Base-by-base conservation (phyloP, 306 rosid genomes). In the Rubus idaeus region DNA sequence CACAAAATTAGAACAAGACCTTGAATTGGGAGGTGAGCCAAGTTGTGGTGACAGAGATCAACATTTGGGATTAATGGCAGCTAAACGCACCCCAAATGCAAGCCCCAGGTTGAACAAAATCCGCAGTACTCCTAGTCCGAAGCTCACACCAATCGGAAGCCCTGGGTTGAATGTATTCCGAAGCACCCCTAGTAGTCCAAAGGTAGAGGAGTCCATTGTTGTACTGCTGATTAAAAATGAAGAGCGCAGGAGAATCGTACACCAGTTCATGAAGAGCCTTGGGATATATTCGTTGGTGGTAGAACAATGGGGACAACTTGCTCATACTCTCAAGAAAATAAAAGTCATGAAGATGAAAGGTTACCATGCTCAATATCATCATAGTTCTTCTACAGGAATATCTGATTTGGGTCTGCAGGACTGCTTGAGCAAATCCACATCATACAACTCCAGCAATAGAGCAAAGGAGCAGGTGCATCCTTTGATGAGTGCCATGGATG, bases 141-240 rank as follows among this genome's bases (percentile, higher is more conserved):
- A 46, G 23, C 71, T 44, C 16, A 4, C 69, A 6, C 74, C 80
- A 16, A 1, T 63, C 14, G 68, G 45, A 14, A 85, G 81, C 78
- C 88, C 89, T 40, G 77, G 30, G 64, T 64, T 79, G 70, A 74
- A 81, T 3, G 68, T 37, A 39, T 77, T 13, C 47, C 12, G 68
- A 5, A 17, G 70, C 62, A 55, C 63, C 68, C 64, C 86, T 10
- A 85, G 18, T 37, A 63, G 87, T 79, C 83, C 84, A 10, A 83
- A 63, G 82, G 58, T 83, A 0, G 89, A 83, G 35, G 42, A 83
- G 21, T 93, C 97, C 11, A 69, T 44, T 57, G 86, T 82, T 41
- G 74, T 84, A n/a, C 81, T 84, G 41, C 52, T 82, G 5, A 82
- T 87, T 70, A 67, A 61, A 60, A 75, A 80, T 41, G 70, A 76